Evolutionary conservation across 306 rosid species (phyloP).

Genomic region (Phaseolus lunatus): DNA sequence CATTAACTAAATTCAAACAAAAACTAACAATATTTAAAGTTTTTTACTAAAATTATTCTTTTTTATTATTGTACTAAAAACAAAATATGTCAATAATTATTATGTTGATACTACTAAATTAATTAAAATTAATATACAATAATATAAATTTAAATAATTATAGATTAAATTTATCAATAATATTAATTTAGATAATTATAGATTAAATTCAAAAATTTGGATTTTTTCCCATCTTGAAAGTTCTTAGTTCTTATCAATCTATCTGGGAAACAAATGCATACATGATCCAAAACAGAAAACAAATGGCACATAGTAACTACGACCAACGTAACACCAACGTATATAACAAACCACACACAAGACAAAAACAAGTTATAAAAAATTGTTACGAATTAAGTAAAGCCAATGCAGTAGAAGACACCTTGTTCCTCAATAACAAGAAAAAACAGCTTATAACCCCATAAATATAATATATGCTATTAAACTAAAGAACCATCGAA

Average conservation of each 20-base stretch:
- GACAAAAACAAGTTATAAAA: slow-evolving; percentile 27
- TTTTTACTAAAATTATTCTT: too few relatives aligned
- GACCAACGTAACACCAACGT: not conserved
- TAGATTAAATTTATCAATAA: too few relatives aligned
- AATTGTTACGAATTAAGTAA: not conserved
- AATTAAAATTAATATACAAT: too few relatives aligned
- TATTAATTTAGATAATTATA: too few relatives aligned
- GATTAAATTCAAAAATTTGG: too few relatives aligned
- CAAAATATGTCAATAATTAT: too few relatives aligned
- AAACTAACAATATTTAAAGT: too few relatives aligned
- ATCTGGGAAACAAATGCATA: not conserved
- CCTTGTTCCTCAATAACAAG: slow-evolving; percentile 19
- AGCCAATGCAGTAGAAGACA: slow-evolving; percentile 38
- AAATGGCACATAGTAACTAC: not conserved
- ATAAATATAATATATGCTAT: not conserved
- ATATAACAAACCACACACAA: slow-evolving; percentile 10
- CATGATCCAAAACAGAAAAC: not conserved
- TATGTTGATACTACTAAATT: too few relatives aligned
- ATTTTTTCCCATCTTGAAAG: not conserved
- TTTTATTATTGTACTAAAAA: too few relatives aligned
- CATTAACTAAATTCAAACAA: too few relatives aligned
- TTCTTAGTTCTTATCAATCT: slow-evolving; percentile 34
- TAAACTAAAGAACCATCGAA: slow-evolving; percentile 17
- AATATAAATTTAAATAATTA: too few relatives aligned
- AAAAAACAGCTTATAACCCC: slow-evolving; percentile 40